Conservation (phyloP, 2,329 filamentous ascomycete species). For the Fusarium napiforme region DNA sequence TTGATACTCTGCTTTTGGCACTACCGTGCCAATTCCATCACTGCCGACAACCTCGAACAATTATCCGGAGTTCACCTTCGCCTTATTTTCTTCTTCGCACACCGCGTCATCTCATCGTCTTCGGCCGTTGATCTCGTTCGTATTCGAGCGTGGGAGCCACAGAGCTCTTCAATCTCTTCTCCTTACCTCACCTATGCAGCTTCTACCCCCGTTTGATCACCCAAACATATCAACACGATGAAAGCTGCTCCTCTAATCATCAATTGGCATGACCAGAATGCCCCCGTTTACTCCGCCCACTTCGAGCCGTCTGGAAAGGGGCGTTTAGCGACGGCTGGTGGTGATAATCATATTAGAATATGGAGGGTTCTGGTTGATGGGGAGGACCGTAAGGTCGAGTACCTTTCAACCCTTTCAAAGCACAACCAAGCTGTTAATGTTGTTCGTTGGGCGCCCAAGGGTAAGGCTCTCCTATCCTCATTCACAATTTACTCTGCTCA, state of each 20-base stretch:
- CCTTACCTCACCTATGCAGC: conserved; percentile 46
- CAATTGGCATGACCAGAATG: conserved; percentile 98
- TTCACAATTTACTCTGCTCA: conserved; percentile 16
- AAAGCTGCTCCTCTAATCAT: conserved; percentile 96
- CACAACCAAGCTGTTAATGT: conserved; percentile 99
- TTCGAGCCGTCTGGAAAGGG: conserved; percentile 95
- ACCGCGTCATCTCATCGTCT: not conserved
- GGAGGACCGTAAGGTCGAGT: conserved; percentile 89
- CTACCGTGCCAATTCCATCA: conserved; percentile 30
- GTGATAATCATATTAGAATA: conserved; percentile 95
- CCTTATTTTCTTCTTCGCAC: conserved; percentile 10
- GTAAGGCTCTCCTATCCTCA: conserved; percentile 58
- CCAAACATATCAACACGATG: conserved; percentile 68
- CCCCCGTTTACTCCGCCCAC: conserved; percentile 96
- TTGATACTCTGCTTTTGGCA: conserved; percentile 35
- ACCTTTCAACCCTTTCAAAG: conserved; percentile 89
- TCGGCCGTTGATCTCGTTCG: conserved; percentile 6
- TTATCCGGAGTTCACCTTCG: conserved; percentile 27
- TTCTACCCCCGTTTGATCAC: conserved; percentile 42
- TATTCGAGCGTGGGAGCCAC: conserved; percentile 30
- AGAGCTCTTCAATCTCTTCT: conserved; percentile 33
- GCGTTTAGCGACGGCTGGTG: conserved; percentile 90
- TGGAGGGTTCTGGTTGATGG: conserved; percentile 91
- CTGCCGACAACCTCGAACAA: conserved; percentile 32
- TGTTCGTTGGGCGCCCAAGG: conserved; percentile 93